Conservation (phyloP, 352 stramenopile genomes). For the Globisporangium paddicum region DNA sequence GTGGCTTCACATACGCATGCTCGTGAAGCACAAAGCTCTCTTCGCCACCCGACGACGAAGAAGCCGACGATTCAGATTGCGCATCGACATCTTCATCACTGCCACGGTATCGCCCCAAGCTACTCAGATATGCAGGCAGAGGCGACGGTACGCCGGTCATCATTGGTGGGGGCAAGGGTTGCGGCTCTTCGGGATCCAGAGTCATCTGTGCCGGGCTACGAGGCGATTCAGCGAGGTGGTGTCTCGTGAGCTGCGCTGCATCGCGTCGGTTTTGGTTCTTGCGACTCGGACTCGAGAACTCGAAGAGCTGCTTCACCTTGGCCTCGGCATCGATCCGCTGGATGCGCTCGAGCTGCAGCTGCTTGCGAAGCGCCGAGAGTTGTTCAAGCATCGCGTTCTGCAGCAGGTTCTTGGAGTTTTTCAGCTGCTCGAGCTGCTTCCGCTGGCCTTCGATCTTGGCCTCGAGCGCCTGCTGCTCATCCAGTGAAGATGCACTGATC, state of each 20-base stretch:
- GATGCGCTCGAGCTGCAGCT: constrained; percentile 64
- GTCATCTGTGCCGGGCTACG: constrained; percentile 1
- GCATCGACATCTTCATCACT: background rate
- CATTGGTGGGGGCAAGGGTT: constrained; percentile 45
- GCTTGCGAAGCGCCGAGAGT: constrained; percentile 65
- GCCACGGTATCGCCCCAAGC: constrained; percentile 10
- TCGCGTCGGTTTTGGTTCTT: constrained; percentile 4
- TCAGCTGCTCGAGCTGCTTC: constrained; percentile 71
- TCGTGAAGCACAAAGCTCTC: constrained; percentile 5
- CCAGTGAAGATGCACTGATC: constrained; percentile 72
- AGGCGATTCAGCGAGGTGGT: background rate
- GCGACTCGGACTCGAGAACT: constrained; percentile 10
- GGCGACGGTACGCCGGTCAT: constrained; percentile 26
- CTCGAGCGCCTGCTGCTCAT: constrained; percentile 72
- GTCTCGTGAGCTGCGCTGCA: background rate
- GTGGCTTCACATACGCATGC: background rate
- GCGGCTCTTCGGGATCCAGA: constrained; percentile 27
- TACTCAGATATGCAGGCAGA: constrained; percentile 33
- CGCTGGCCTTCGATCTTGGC: constrained; percentile 53
- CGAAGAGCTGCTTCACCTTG: constrained; percentile 52
- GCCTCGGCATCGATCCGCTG: constrained; percentile 64
- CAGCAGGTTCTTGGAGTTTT: constrained; percentile 65
- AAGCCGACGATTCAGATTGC: constrained; percentile 20
- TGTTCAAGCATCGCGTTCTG: constrained; percentile 85
- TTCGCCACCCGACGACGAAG: constrained; percentile 22